phyloP scores from a whole-genome alignment of 768 basidiomycete species.

The Tulasnella sp. region DNA sequence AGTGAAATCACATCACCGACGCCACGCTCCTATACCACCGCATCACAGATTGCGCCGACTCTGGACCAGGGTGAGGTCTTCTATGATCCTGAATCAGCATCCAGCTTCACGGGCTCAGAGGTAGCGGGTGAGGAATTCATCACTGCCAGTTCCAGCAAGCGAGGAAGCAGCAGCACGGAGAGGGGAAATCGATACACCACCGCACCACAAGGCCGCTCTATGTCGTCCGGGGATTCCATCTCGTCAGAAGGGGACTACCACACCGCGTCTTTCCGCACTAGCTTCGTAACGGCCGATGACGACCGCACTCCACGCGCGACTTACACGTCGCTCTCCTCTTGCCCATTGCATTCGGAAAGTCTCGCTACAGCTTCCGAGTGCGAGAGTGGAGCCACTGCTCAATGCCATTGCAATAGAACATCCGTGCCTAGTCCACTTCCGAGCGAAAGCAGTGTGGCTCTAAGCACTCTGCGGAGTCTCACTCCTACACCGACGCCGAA shows the following conservation, averaged over 20 bases:
- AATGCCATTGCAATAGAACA: background rate
- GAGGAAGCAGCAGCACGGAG: background rate
- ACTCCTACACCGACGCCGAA: background rate
- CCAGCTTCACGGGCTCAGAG: background rate
- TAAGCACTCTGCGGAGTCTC: background rate
- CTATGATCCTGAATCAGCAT: background rate
- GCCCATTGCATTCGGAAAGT: slow-evolving; percentile 17
- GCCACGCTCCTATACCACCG: background rate
- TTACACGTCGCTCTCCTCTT: slow-evolving; percentile 9
- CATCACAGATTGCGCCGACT: background rate
- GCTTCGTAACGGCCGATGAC: slow-evolving; percentile 19
- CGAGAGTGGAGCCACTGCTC: background rate
- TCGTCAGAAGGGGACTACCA: too few relatives aligned
- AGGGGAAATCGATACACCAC: background rate
- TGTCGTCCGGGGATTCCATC: too few relatives aligned
- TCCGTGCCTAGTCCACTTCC: background rate
- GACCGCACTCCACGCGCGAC: background rate
- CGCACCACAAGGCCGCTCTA: too few relatives aligned
- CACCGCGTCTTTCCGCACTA: slow-evolving; percentile 19
- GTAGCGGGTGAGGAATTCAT: background rate
- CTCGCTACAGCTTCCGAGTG: slow-evolving; percentile 19
- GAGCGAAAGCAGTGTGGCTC: background rate
- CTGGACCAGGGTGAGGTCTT: background rate
- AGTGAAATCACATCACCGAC: too few relatives aligned
- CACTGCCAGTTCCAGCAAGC: slow-evolving; percentile 13